Conservation (phyloP, 23 red algal genomes). For the Gracilaria gracilis region DNA sequence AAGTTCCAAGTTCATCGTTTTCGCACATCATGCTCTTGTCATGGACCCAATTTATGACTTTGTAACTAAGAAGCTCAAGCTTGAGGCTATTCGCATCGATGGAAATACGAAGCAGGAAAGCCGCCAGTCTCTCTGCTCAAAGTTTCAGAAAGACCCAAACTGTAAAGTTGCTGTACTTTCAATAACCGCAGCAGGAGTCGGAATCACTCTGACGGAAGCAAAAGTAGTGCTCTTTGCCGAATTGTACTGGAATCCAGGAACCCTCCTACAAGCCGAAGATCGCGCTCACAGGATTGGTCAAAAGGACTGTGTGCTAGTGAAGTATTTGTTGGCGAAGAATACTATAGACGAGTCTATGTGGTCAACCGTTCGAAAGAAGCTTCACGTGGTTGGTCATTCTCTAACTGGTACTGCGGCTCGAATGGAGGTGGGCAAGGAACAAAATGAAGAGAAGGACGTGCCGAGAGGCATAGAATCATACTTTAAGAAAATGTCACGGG, state of each 20-base stretch:
- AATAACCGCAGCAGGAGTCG: conserved; percentile 85
- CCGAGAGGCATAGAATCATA: neutral
- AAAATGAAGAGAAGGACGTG: neutral
- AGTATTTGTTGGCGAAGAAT: conserved; percentile 78
- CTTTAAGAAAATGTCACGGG: conserved; percentile 6
- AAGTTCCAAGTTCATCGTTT: conserved; percentile 81
- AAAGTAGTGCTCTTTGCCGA: conserved; percentile 85
- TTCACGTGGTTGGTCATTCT: conserved; percentile 70
- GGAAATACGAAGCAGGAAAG: conserved; percentile 65
- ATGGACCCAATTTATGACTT: conserved; percentile 59
- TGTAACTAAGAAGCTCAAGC: conserved; percentile 48
- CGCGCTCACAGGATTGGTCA: conserved; percentile 88
- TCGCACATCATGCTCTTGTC: conserved; percentile 65
- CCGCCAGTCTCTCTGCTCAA: conserved; percentile 65
- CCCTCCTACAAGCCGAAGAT: conserved; percentile 87
- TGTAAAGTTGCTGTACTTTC: conserved; percentile 77
- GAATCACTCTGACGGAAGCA: conserved; percentile 82
- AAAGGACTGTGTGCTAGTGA: conserved; percentile 71
- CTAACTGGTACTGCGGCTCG: conserved; percentile 66
- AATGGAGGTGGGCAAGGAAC: conserved; percentile 67
- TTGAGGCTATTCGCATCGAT: conserved; percentile 63
- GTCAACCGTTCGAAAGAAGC: conserved; percentile 68
- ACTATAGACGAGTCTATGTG: conserved; percentile 85
- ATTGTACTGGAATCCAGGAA: conserved; percentile 90
- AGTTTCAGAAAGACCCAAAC: conserved; percentile 68